Conservation (phyloP, 2,329 filamentous ascomycete species). For the Lasiodiplodia hormozganensis region DNA sequence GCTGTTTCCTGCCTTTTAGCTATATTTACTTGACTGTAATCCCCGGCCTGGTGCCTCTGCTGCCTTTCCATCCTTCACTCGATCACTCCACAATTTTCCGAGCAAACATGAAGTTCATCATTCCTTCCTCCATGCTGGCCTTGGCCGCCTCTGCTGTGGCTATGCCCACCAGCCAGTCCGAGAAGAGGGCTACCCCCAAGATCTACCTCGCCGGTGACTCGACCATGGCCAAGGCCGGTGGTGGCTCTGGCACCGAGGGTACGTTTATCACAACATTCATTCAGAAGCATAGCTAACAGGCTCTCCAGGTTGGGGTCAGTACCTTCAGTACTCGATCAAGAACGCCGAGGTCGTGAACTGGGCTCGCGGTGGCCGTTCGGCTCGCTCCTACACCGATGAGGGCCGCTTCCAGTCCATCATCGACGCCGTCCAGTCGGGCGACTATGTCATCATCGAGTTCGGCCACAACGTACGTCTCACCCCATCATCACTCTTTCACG, state of each 20-base stretch:
- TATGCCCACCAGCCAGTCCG: constrained; percentile 12
- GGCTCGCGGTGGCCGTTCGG: constrained; percentile 69
- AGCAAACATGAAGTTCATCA: constrained; percentile 25
- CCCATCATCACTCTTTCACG: constrained; percentile 47
- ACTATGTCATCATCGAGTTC: constrained; percentile 72
- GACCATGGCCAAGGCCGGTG: constrained; percentile 59
- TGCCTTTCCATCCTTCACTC: background rate
- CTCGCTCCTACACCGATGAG: constrained; percentile 69
- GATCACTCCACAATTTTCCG: background rate
- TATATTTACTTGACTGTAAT: constrained; percentile 14
- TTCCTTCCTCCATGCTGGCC: constrained; percentile 22
- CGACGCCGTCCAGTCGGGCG: constrained; percentile 58
- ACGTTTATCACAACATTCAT: background rate
- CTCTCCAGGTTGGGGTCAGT: constrained; percentile 64
- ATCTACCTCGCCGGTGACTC: constrained; percentile 65
- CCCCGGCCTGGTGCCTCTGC: constrained; percentile 20
- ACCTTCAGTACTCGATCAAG: constrained; percentile 59
- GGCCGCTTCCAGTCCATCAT: constrained; percentile 66
- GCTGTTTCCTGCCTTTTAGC: background rate
- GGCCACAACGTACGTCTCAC: constrained; percentile 62
- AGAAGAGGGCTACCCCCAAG: constrained; percentile 37
- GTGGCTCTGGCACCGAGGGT: constrained; percentile 45
- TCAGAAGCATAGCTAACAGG: background rate
- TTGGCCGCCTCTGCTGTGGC: constrained; percentile 15
- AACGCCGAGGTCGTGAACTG: constrained; percentile 61